These are phyloP conservation scores for Linaria vulgaris DNA, from an alignment of 257 asterid genomes.

Conservation along the genomic window DNA sequence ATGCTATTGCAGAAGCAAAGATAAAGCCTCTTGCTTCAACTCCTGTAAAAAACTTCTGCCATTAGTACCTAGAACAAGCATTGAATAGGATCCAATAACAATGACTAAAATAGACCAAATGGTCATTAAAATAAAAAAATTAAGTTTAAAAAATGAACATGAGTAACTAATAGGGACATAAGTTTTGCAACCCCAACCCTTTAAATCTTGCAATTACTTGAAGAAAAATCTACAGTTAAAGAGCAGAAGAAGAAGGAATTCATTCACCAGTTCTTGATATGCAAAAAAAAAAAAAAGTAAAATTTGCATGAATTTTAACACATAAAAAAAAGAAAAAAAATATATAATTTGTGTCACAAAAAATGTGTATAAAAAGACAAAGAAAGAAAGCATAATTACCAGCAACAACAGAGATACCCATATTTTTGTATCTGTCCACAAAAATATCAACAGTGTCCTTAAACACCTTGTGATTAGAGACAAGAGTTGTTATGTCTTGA, in stretches of 20 bases:
- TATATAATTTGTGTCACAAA: too few species aligned
- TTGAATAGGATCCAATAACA: slow-evolving; percentile 8
- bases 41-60: slow-evolving; percentile 42
- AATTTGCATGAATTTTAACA: too few species aligned
- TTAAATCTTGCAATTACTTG: neutral
- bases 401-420: slow-evolving; percentile 89
- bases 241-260: neutral
- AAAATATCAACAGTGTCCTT: slow-evolving; percentile 80
- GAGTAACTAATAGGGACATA: too few species aligned
- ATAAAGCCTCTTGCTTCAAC: slow-evolving; percentile 87
- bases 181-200: too few species aligned
- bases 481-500: slow-evolving; percentile 85
- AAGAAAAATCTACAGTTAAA: slow-evolving; percentile 6
- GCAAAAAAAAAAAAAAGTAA: too few species aligned
- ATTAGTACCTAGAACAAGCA: slow-evolving; percentile 14
- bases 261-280: neutral
- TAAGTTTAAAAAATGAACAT: too few species aligned
- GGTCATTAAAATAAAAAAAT: too few species aligned
- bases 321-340: too few species aligned
- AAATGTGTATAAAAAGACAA: neutral
- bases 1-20: slow-evolving; percentile 76
- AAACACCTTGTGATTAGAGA: slow-evolving; percentile 72
- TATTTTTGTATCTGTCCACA: slow-evolving; percentile 77
- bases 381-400: slow-evolving; percentile 44
- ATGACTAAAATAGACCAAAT: slow-evolving; percentile 8